Evolutionary conservation across 805 yeast species (phyloP), one percentile per base, ranked within the genome.

Genomic region (Teunomyces cretensis): DNA sequence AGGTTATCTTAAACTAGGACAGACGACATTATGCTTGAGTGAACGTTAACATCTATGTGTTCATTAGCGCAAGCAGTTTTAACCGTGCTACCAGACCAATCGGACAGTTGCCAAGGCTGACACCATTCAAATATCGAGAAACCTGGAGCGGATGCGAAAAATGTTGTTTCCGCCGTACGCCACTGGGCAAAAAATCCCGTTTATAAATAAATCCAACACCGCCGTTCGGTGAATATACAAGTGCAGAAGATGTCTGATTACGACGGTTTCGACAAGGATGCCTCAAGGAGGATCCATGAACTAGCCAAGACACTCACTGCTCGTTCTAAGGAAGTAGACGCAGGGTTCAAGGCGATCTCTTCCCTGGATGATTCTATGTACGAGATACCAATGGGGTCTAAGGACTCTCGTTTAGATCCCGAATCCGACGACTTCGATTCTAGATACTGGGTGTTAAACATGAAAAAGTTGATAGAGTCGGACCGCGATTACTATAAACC

Each of bases 401-500:
- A 22, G 13, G 47, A 51, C 27, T 47, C 48, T 4, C 30, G 45
- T 6, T 45, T 52, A 26, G 49, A 52, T 22, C 56, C 56, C 13
- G 38, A 43, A 30, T 43, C 50, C 9, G 39, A 36, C 8, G 38
- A 28, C 9, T 52, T 52, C 40, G 39, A 44, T 33, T 39, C 56
- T 26, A 31, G 28, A 27, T 33, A 39, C 19, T 52, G 56, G 56
- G 46, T 53, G 26, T 41, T 38, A 16, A 47, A 47, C 24, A 45
- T 51, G 45, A 37, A 44, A 12, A 45, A 42, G 38, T 22, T 53
- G 16, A 17, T 39, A 2, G 45, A 49, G 38, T 32, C 45, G 2
- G 54, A 53, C 32, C 45, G 40, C 14, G 50, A 39, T 28, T 44
- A 52, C 48, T 52, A 39, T 39, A 45, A 45, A 42, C 56, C 56